A percentile compares a stretch with the other conserved stretches of the same genome.
Conservation (phyloP, 1,284 basidiomycete species). For the Pholiota adiposa region DNA sequence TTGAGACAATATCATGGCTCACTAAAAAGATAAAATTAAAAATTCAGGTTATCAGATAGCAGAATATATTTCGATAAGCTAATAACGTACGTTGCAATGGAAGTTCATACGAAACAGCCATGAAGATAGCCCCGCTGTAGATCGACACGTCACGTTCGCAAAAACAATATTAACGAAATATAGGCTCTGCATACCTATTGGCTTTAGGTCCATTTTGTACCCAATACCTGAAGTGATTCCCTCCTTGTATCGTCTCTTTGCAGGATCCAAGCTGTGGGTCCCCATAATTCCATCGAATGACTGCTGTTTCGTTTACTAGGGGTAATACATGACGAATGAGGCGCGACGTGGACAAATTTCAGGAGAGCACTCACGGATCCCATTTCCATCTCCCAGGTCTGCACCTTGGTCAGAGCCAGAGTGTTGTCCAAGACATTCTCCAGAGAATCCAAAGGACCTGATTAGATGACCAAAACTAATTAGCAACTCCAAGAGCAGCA, state of each 20-base stretch:
- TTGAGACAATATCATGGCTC: slow-evolving; percentile 47
- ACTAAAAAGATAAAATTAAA: slow-evolving; percentile 32
- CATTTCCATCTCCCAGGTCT: slow-evolving; percentile 86
- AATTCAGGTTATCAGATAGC: slow-evolving; percentile 3
- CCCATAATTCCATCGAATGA: slow-evolving; percentile 82
- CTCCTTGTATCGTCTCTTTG: slow-evolving; percentile 83
- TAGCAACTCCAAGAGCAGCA: not conserved
- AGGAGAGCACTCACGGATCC: slow-evolving; percentile 53
- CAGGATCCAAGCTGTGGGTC: slow-evolving; percentile 81
- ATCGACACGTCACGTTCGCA: not conserved
- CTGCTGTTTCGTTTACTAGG: slow-evolving; percentile 75
- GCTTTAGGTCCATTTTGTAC: slow-evolving; percentile 68
- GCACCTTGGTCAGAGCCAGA: slow-evolving; percentile 72
- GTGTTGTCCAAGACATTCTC: slow-evolving; percentile 86
- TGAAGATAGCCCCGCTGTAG: slow-evolving; percentile 77
- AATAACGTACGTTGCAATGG: slow-evolving; percentile 56
- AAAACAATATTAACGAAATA: not conserved
- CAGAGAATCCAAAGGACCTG: slow-evolving; percentile 61
- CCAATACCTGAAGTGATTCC: slow-evolving; percentile 93
- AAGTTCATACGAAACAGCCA: slow-evolving; percentile 81
- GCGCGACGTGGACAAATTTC: not conserved
- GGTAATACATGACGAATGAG: not conserved
- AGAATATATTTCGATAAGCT: not conserved
- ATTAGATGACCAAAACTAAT: not conserved
- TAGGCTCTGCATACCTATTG: slow-evolving; percentile 49